A percentile compares a stretch with the other conserved stretches of the same genome.
phyloP scores from a whole-genome alignment of 1,284 basidiomycete genomes.

The Dichomitus squalens region DNA sequence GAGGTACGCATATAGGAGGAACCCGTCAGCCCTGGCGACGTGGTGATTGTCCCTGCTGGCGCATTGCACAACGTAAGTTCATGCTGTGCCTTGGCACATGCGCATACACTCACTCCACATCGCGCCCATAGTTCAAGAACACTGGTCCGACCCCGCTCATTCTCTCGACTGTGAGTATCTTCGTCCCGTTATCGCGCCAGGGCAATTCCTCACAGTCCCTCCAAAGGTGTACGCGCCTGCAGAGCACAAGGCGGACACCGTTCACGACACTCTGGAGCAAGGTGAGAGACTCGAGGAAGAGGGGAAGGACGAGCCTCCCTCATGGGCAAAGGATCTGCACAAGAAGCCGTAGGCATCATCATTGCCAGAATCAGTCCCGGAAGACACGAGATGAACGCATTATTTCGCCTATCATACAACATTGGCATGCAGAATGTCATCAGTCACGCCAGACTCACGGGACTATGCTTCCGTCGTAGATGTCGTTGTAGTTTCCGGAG shows the following conservation, averaged over 20 bases:
- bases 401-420: background rate
- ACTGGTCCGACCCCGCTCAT: conserved; percentile 32
- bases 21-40: conserved; percentile 29
- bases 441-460: background rate
- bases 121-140: conserved; percentile 29
- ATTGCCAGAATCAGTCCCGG: background rate
- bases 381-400: background rate
- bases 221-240: conserved; percentile 35
- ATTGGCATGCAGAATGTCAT: background rate
- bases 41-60: conserved; percentile 35
- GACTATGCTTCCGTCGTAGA: background rate
- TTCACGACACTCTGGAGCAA: conserved; percentile 31
- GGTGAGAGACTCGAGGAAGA: conserved; percentile 34
- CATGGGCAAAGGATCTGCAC: conserved; percentile 29
- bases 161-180: conserved; percentile 29
- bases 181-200: background rate
- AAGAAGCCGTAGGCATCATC: conserved; percentile 3
- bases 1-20: conserved; percentile 15
- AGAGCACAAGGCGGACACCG: conserved; percentile 35
- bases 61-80: conserved; percentile 34
- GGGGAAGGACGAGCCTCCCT: conserved; percentile 35
- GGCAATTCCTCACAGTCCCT: background rate
- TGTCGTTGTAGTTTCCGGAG: background rate
- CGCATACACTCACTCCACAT: conserved; percentile 4
- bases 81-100: background rate